Conservation (phyloP, 306 rosid genomes). For the Medicago arabica region DNA sequence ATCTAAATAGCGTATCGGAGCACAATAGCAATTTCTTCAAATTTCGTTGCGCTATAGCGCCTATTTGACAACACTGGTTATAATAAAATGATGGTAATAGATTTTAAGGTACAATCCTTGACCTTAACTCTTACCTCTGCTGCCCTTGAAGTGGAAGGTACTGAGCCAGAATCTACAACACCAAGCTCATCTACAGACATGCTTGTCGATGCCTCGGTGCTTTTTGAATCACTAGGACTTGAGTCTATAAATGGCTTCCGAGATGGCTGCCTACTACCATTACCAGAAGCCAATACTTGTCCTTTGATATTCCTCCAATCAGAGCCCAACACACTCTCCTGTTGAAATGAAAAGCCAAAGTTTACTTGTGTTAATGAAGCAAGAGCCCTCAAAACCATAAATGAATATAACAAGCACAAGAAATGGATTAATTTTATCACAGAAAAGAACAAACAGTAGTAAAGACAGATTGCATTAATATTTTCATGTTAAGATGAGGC, state of each 20-base stretch:
- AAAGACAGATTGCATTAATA: not conserved
- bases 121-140: constrained; percentile 67
- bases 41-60: not conserved
- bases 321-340: constrained; percentile 71
- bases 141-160: constrained; percentile 83
- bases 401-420: not conserved
- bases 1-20: too few relatives aligned
- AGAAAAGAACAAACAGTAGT: not conserved
- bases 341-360: constrained; percentile 34
- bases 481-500: not conserved
- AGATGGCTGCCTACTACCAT: constrained; percentile 65
- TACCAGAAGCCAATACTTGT: constrained; percentile 72
- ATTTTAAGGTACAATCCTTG: constrained; percentile 10
- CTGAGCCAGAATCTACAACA: constrained; percentile 73
- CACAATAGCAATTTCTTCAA: too few relatives aligned
- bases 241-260: constrained; percentile 79
- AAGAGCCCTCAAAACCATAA: constrained; percentile 31
- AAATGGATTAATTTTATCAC: not conserved
- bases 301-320: constrained; percentile 94
- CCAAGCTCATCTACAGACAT: constrained; percentile 76
- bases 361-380: constrained; percentile 1
- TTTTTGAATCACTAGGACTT: constrained; percentile 80
- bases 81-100: not conserved
- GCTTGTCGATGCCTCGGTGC: constrained; percentile 86
- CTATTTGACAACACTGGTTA: not conserved